Evolutionary conservation across 768 basidiomycete genomes (phyloP).

Genomic region (Russula compacta): DNA sequence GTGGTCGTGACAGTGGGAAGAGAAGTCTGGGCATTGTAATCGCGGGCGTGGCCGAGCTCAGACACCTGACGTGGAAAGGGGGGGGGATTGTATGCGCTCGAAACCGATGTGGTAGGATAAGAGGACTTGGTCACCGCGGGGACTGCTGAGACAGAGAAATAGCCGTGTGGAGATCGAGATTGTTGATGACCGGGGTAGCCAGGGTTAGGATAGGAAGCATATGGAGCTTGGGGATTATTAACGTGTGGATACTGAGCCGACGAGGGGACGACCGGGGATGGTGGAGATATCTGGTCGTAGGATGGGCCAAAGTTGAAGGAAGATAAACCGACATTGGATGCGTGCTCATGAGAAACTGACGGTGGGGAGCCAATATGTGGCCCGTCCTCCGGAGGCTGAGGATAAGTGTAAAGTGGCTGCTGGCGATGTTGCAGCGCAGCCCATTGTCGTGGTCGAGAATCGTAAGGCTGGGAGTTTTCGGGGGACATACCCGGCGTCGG

Average conservation of each 20-base stretch:
- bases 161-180: not conserved
- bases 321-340: not conserved
- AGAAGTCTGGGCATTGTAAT: not conserved
- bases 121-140: not conserved
- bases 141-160: not conserved
- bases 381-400: not conserved
- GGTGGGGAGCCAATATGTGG: not conserved
- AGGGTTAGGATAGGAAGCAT: slow-evolving; percentile 1
- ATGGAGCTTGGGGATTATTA: not conserved
- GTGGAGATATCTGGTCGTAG: slow-evolving; percentile 4
- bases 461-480: not conserved
- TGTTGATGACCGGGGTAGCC: slow-evolving; percentile 5
- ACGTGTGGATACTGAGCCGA: not conserved
- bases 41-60: not conserved
- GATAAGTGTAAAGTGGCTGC: slow-evolving; percentile 1
- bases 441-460: slow-evolving; percentile 2
- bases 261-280: slow-evolving; percentile 6
- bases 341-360: not conserved
- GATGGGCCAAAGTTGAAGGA: slow-evolving; percentile 7
- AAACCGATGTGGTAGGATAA: not conserved
- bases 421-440: not conserved
- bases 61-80: not conserved
- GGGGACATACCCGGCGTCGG: not conserved
- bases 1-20: not conserved
- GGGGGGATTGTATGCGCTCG: not conserved